Evolutionary conservation across 1,284 basidiomycete genomes (phyloP).

Genomic region (Meira miltonrushii): DNA sequence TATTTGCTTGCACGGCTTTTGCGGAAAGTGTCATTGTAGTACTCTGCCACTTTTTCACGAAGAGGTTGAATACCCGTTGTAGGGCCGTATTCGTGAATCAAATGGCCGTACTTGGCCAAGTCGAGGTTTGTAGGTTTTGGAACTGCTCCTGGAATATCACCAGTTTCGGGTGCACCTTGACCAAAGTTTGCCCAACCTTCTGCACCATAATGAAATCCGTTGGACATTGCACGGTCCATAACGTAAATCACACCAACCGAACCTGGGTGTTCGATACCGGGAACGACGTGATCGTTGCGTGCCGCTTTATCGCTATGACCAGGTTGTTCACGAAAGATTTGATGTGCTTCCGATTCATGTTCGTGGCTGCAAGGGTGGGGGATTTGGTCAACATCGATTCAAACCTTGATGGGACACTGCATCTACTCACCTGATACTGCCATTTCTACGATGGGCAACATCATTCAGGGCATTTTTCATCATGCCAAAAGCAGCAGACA

Average conservation of each 20-base stretch:
- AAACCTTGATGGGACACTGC: too few relatives aligned
- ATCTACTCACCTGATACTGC: too few relatives aligned
- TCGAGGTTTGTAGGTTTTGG: constrained; percentile 61
- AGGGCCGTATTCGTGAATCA: constrained; percentile 77
- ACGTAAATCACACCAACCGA: constrained; percentile 59
- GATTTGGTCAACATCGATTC: too few relatives aligned
- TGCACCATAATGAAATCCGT: constrained; percentile 31
- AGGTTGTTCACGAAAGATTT: constrained; percentile 36
- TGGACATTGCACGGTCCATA: constrained; percentile 37
- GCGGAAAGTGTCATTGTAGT: constrained; percentile 84
- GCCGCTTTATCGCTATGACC: constrained; percentile 24
- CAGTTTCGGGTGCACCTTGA: constrained; percentile 53
- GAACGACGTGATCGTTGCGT: constrained; percentile 23
- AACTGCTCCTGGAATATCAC: constrained; percentile 70
- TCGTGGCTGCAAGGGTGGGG: constrained; percentile 20
- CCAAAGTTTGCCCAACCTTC: constrained; percentile 23
- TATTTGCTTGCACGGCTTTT: constrained; percentile 73
- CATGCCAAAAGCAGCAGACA: too few relatives aligned
- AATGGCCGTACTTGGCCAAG: constrained; percentile 60
- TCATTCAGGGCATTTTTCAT: too few relatives aligned
- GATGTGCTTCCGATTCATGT: constrained; percentile 38
- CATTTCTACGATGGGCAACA: too few relatives aligned
- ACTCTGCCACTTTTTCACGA: constrained; percentile 53
- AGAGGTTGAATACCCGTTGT: constrained; percentile 77
- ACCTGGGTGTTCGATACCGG: constrained; percentile 51